Evolutionary conservation across 768 basidiomycete species (phyloP), one percentile per base, ranked within the genome.

Genomic region (Leccinum fibrillosum): DNA sequence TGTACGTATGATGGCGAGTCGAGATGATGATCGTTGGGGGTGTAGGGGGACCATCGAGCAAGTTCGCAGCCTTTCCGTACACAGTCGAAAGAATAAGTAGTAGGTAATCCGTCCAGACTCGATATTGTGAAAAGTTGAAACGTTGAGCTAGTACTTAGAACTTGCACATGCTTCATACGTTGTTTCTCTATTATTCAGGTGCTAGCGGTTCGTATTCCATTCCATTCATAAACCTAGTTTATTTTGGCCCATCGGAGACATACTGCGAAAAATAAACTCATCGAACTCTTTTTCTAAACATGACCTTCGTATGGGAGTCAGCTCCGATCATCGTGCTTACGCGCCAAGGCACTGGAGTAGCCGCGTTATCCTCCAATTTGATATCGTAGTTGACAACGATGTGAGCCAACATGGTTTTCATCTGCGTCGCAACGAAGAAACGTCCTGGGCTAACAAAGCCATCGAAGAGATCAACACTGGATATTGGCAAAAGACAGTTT

Each of bases 331-430:
- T 5, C 11, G 30, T 32, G 25, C 49, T 30, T 17, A 50, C 23
- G 28, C 13, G 49, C 49, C 23, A 50, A 13, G 17, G 28, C 1
- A 5, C 17, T 12, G 49, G 49, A 7, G 2, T 6, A 0, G 49
- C 10, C 19, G 30, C 9, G 12, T 25, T 17, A 2, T 15, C 32
- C 34, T 34, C 32, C 19, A 52, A 19, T 15, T 21, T 35, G 34
- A 52, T 0, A 19, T 52, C 32, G 13, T 52, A 52, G 5, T 13
- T 35, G 2, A 52, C 19, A 13, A 52, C 50, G 50, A 52, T n/a
- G 19, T 52, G 50, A 8, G 50, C 50, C 50, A 52, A 23, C 50
- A 52, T 52, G 50, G 34, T 35, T 52, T 52, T 52, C 30, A 52
- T 13, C 8, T 52, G 1, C 21, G 9, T 35, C 34, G 50, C 50